Conservation (phyloP, 2,329 filamentous ascomycete genomes). For the Fusarium sp. region DNA sequence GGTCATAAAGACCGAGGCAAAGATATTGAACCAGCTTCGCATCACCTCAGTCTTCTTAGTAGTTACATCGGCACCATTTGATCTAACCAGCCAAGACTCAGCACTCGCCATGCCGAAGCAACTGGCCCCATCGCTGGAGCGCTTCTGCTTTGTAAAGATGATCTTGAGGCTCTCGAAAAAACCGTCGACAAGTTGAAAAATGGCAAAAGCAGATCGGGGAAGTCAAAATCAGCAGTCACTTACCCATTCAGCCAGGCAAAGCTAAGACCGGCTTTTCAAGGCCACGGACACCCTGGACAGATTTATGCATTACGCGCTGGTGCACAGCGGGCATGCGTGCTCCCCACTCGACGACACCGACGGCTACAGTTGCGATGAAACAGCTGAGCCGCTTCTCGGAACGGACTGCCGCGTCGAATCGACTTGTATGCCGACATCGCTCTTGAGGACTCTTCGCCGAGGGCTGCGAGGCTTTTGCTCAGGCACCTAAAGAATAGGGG, state of each 20-base stretch:
- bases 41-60: not conserved
- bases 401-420: not conserved
- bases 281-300: not conserved
- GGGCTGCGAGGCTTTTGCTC: not conserved
- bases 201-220: not conserved
- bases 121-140: not conserved
- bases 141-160: rapidly evolving
- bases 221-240: too few species aligned
- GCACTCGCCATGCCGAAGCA: not conserved
- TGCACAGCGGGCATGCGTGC: not conserved
- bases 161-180: not conserved
- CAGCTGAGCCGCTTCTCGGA: not conserved
- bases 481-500: not conserved
- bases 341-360: not conserved
- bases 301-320: not conserved
- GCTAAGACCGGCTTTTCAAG: not conserved
- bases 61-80: not conserved
- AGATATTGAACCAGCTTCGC: not conserved
- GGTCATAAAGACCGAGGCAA: not conserved
- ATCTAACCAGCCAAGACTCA: not conserved
- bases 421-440: not conserved
- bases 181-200: rapidly evolving
- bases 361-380: not conserved
- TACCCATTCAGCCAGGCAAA: not conserved
- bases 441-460: not conserved